These are phyloP conservation scores for Neurospora sublineolata DNA, from an alignment of 495 filamentous ascomycete genomes.

Conservation along the genomic window DNA sequence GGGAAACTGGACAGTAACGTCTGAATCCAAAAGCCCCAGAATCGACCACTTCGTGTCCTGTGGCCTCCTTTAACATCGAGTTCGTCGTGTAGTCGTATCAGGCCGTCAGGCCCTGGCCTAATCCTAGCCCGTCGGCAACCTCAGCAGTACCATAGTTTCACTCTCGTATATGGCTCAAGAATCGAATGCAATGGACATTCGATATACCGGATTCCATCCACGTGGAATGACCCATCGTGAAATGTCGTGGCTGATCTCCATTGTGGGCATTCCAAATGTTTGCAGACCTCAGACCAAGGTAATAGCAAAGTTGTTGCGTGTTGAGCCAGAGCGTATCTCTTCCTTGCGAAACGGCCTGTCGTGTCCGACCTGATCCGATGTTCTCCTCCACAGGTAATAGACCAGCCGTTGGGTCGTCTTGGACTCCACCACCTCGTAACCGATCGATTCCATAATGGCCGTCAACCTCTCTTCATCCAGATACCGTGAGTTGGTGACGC, in stretches of 20 bases:
- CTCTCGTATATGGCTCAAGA: background rate
- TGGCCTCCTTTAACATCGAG: background rate
- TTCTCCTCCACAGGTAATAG: slow-evolving; percentile 70
- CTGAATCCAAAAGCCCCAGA: background rate
- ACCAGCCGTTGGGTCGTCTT: slow-evolving; percentile 76
- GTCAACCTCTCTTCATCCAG: slow-evolving; percentile 60
- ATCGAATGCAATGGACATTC: background rate
- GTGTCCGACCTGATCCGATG: slow-evolving; percentile 7
- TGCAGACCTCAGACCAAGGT: slow-evolving; percentile 32
- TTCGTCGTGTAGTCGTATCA: background rate
- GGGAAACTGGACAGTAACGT: background rate
- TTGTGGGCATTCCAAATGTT: background rate
- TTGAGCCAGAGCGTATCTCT: slow-evolving; percentile 58
- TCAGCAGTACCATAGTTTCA: background rate
- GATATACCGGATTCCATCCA: background rate
- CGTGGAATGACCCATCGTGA: background rate
- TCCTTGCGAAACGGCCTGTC: slow-evolving; percentile 43
- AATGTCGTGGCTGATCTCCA: background rate
- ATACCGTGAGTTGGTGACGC: slow-evolving; percentile 86
- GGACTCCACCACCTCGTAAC: slow-evolving; percentile 51
- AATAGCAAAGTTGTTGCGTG: slow-evolving; percentile 83
- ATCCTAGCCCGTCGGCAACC: background rate
- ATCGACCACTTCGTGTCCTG: background rate
- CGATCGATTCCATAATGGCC: slow-evolving; percentile 63
- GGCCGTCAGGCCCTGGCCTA: background rate